phyloP scores from a whole-genome alignment of 495 filamentous ascomycete genomes.

The Xanthoparmelia taractica region DNA sequence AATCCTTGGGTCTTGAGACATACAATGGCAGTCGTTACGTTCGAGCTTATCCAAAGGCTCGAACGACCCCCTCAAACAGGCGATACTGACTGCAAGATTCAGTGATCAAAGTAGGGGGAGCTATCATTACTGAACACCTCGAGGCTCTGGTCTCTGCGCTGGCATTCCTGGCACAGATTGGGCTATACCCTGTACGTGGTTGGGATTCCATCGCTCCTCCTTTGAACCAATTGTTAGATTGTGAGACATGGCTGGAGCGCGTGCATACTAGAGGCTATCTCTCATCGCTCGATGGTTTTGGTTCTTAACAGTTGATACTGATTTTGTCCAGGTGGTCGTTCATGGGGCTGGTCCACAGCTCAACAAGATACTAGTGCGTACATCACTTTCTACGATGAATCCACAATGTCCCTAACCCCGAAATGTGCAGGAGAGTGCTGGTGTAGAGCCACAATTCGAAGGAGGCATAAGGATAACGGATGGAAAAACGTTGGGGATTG shows the following conservation, averaged over 20 bases:
- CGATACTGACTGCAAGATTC: conserved; percentile 26
- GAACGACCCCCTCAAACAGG: neutral
- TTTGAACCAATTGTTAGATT: neutral
- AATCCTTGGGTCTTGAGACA: neutral
- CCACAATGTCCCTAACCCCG: too few species aligned
- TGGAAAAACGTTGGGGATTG: conserved; percentile 86
- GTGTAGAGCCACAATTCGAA: conserved; percentile 92
- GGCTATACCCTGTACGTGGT: conserved; percentile 59
- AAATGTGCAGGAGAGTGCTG: conserved; percentile 55
- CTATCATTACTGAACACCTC: conserved; percentile 92
- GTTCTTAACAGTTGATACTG: neutral
- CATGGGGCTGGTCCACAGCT: conserved; percentile 95
- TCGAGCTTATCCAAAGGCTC: neutral
- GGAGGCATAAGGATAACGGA: conserved; percentile 95
- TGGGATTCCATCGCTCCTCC: neutral
- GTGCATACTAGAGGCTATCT: neutral
- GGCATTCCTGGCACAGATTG: conserved; percentile 90
- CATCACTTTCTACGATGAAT: neutral
- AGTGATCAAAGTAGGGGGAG: conserved; percentile 97
- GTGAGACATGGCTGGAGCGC: neutral
- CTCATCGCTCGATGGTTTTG: too few species aligned
- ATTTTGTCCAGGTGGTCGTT: conserved; percentile 61
- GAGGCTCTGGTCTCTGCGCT: conserved; percentile 81
- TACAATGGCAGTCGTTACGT: neutral
- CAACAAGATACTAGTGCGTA: conserved; percentile 64